Evolutionary conservation across 1,139 yeast species (phyloP).

Genomic region (Suhomyces terraborum): DNA sequence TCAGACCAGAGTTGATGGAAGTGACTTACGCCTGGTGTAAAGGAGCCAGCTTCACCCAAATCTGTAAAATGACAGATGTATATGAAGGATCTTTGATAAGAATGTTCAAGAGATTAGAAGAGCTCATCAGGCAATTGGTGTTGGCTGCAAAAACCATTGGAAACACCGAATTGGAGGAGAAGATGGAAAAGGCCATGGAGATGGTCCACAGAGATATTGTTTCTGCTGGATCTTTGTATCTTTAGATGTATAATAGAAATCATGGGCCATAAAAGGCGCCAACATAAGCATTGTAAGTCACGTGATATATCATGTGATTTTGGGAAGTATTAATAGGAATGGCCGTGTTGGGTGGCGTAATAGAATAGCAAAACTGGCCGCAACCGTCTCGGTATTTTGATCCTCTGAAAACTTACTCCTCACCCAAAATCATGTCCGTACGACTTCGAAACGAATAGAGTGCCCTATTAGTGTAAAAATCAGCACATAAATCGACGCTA

Average conservation of each 20-base stretch:
- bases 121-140: conserved; percentile 84
- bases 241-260: conserved; percentile 32
- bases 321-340: too few species aligned
- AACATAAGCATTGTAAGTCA: background rate
- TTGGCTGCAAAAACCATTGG: conserved; percentile 94
- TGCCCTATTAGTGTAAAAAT: too few species aligned
- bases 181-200: conserved; percentile 84
- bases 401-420: too few species aligned
- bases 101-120: conserved; percentile 92
- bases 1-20: conserved; percentile 93
- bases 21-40: conserved; percentile 96
- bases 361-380: too few species aligned
- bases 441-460: too few species aligned
- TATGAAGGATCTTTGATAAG: conserved; percentile 96
- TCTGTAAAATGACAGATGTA: conserved; percentile 98
- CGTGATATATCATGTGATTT: background rate
- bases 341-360: too few species aligned
- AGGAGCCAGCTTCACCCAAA: conserved; percentile 93
- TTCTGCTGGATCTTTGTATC: conserved; percentile 90
- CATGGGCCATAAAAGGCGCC: background rate
- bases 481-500: too few species aligned
- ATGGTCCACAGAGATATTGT: conserved; percentile 94
- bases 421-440: too few species aligned
- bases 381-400: too few species aligned
- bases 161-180: conserved; percentile 77